A percentile compares a stretch with the other conserved stretches of the same genome.
phyloP scores from a whole-genome alignment of 441 rosid genomes.

The Pelargonium fulgidum region DNA sequence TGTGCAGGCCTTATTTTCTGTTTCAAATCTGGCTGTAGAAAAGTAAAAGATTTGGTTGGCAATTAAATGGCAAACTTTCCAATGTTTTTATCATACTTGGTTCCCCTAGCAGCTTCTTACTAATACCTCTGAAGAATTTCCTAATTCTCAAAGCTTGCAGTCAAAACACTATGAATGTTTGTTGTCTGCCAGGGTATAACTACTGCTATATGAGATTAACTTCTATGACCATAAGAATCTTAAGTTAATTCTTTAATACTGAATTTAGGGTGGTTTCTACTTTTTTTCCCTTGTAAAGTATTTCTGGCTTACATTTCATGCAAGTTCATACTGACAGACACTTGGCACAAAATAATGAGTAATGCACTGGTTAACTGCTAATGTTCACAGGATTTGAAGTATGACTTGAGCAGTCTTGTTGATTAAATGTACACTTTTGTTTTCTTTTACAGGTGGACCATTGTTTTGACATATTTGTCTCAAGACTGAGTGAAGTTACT shows the following conservation, averaged over 20 bases:
- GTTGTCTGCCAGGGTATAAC: neutral
- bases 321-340: neutral
- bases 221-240: neutral
- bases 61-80: neutral
- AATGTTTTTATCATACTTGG: neutral
- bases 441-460: conserved; percentile 75
- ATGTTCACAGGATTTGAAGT: neutral
- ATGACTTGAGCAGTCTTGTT: conserved; percentile 9
- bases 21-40: neutral
- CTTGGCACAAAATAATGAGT: neutral
- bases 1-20: neutral
- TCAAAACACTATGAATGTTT: neutral
- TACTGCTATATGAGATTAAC: neutral
- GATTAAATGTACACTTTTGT: conserved; percentile 20
- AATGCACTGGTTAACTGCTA: neutral
- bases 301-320: neutral
- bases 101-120: neutral
- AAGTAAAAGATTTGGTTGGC: neutral
- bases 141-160: neutral
- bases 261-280: neutral
- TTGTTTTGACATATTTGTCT: conserved; percentile 92
- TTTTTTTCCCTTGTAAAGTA: neutral
- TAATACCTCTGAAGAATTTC: neutral
- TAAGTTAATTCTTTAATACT: neutral
- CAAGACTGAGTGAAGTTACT: conserved; percentile 73